These are phyloP conservation scores for Rhizophlyctis rosea DNA, from an alignment of 192 early-diverging fungal species.

Conservation along the genomic window DNA sequence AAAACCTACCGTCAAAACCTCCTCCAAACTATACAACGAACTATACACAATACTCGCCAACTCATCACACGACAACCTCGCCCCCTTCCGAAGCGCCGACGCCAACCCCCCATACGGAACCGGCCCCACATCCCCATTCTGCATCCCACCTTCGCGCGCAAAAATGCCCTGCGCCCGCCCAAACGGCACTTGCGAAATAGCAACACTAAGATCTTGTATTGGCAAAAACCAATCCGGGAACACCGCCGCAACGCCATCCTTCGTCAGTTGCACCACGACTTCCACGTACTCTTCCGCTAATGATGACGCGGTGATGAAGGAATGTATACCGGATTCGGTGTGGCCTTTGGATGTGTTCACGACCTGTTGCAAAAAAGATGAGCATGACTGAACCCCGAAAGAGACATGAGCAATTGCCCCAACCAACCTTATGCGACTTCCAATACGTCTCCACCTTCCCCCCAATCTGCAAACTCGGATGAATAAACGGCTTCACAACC, in stretches of 20 bases:
- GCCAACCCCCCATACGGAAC: too few relatives aligned
- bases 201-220: conserved; percentile 20
- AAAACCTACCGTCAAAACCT: conserved; percentile 68
- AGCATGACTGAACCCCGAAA: not conserved
- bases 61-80: too few relatives aligned
- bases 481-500: conserved; percentile 83
- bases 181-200: conserved; percentile 62
- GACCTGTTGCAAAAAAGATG: too few relatives aligned
- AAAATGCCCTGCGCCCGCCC: conserved; percentile 62
- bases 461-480: conserved; percentile 86
- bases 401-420: not conserved
- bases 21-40: conserved; percentile 57
- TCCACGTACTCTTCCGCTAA: conserved; percentile 92
- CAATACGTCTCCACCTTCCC: conserved; percentile 98
- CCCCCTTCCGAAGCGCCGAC: too few relatives aligned
- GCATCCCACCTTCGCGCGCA: too few relatives aligned
- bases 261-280: conserved; percentile 84
- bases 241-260: conserved; percentile 84
- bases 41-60: too few relatives aligned
- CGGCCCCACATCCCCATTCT: conserved; percentile 14
- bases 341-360: conserved; percentile 22
- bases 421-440: conserved; percentile 85
- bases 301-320: conserved; percentile 81
- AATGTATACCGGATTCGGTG: conserved; percentile 45
- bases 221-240: conserved; percentile 67